phyloP scores from a whole-genome alignment of 2,329 filamentous ascomycete genomes.

The Nakataea oryzae region DNA sequence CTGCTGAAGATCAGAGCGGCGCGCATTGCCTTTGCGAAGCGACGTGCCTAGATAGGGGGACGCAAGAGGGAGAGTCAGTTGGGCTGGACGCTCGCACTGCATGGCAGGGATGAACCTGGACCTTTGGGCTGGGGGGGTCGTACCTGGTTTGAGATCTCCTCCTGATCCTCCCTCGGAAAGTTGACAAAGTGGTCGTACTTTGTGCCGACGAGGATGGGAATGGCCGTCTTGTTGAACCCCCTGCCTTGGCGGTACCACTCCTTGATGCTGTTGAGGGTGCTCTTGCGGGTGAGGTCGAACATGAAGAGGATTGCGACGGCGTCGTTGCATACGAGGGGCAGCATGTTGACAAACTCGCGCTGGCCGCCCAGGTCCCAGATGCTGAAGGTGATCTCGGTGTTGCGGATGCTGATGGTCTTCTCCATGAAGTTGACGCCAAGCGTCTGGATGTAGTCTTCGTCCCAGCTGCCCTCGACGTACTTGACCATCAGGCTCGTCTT shows the following conservation, averaged over 20 bases:
- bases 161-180: conserved; percentile 92
- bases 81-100: background rate
- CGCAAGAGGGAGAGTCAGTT: background rate
- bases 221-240: conserved; percentile 99
- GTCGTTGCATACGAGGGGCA: conserved; percentile 98
- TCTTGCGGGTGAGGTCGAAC: conserved; percentile 97
- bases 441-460: conserved; percentile 99
- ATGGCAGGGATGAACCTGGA: too few species aligned
- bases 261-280: conserved; percentile 97
- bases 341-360: conserved; percentile 98
- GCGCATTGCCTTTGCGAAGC: conserved; percentile 97
- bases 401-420: conserved; percentile 98
- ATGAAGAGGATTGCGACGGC: conserved; percentile 98
- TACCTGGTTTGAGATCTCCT: conserved; percentile 96
- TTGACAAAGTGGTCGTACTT: conserved; percentile 99
- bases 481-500: conserved; percentile 99
- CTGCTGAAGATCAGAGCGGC: conserved; percentile 97
- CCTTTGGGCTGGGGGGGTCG: conserved; percentile 6
- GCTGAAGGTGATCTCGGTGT: conserved; percentile 98
- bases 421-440: conserved; percentile 99
- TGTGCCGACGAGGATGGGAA: conserved; percentile 91
- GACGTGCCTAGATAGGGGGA: conserved; percentile 56
- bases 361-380: conserved; percentile 99
- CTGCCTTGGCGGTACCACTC: conserved; percentile 98
- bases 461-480: conserved; percentile 98